These are phyloP conservation scores for Thielaviopsis ethacetica DNA, from an alignment of 2,329 filamentous ascomycete genomes.

Conservation along the genomic window DNA sequence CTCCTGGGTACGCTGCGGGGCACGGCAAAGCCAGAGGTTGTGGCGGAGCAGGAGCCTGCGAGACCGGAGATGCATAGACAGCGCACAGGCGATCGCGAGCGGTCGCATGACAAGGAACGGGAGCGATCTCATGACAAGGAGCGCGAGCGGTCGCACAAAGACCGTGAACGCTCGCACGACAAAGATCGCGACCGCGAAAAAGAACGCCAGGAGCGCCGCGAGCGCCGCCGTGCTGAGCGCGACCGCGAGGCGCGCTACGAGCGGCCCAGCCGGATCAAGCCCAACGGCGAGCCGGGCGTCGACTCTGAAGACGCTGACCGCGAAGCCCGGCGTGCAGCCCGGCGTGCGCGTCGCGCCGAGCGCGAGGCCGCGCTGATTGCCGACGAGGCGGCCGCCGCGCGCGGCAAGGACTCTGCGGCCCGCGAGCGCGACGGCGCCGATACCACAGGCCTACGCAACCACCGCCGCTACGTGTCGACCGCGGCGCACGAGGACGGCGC, in stretches of 20 bases:
- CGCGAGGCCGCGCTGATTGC: conserved; percentile 32
- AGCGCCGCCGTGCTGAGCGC: not conserved
- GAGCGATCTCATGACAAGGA: conserved; percentile 10
- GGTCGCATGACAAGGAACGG: conserved; percentile 15
- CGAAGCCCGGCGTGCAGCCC: conserved; percentile 46
- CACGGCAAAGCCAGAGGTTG: not conserved
- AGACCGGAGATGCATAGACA: not conserved
- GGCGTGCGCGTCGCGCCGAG: conserved; percentile 41
- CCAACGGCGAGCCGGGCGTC: conserved; percentile 31
- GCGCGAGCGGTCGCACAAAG: conserved; percentile 20
- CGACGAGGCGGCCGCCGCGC: conserved; percentile 40
- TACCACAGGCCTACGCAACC: not conserved
- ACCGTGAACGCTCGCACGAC: conserved; percentile 13
- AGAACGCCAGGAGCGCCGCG: conserved; percentile 14
- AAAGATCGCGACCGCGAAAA: conserved; percentile 20
- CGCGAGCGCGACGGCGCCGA: not conserved
- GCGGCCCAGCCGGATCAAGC: conserved; percentile 32
- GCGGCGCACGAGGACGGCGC: not conserved
- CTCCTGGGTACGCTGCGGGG: not conserved
- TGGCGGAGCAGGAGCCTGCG: not conserved
- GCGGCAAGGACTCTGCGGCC: conserved; percentile 35
- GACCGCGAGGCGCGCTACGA: conserved; percentile 33
- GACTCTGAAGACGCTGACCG: conserved; percentile 36
- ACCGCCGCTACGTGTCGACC: not conserved
- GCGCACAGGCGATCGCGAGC: not conserved